phyloP scores from a whole-genome alignment of 1,284 basidiomycete species.

The Trametes pubescens region DNA sequence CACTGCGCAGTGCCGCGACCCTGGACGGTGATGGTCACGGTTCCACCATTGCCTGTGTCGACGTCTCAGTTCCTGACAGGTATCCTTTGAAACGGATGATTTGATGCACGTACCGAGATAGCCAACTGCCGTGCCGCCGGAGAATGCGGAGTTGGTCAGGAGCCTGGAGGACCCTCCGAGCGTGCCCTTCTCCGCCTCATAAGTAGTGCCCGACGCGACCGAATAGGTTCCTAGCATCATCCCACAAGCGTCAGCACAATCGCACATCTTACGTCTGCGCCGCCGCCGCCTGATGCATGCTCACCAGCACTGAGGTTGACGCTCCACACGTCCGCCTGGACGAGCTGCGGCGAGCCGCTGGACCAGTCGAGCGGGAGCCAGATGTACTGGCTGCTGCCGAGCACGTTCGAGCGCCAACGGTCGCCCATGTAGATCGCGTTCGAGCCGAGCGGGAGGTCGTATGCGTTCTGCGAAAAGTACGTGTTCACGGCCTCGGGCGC shows the following conservation, averaged over 20 bases:
- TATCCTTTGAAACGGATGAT: neutral
- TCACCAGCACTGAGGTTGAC: conserved; percentile 55
- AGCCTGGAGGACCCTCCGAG: conserved; percentile 58
- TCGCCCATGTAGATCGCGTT: conserved; percentile 72
- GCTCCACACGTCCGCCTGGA: conserved; percentile 66
- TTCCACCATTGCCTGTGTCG: conserved; percentile 59
- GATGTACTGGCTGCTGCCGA: conserved; percentile 67
- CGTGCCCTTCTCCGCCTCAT: conserved; percentile 64
- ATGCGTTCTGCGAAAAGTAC: conserved; percentile 70
- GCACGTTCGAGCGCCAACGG: conserved; percentile 62
- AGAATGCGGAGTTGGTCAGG: conserved; percentile 55
- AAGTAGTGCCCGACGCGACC: conserved; percentile 58
- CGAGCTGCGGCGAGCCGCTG: conserved; percentile 59
- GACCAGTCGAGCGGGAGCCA: conserved; percentile 69
- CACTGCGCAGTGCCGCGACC: conserved; percentile 63
- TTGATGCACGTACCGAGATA: conserved; percentile 53
- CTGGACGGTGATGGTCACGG: conserved; percentile 64
- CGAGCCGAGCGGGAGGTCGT: conserved; percentile 58
- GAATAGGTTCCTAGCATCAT: conserved; percentile 53
- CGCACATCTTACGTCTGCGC: neutral
- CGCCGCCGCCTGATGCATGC: conserved; percentile 14
- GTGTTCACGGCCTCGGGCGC: conserved; percentile 59
- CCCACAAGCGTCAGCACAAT: neutral
- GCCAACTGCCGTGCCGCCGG: conserved; percentile 61
- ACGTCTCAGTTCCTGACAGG: conserved; percentile 4